Base-by-base conservation (phyloP, 176 grass and related monocot species). In the Otatea glauca region DNA sequence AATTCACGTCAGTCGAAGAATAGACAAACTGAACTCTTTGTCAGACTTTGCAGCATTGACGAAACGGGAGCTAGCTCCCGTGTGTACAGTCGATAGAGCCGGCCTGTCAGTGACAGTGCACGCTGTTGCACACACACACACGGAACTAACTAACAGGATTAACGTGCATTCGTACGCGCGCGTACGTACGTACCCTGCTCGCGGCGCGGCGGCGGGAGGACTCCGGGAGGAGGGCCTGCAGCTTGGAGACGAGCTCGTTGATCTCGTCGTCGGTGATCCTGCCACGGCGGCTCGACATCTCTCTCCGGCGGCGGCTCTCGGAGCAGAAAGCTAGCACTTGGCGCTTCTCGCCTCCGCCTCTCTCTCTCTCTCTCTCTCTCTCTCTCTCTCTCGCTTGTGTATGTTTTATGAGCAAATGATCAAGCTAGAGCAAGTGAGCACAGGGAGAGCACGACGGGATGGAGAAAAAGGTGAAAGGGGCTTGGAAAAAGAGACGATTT, bases 201-300 rank as follows among this genome's bases (percentile, higher is more conserved):
- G 84, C 71, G 65, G 66, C 69, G 49, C 90, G 90, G 79, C 88
- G 78, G 75, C 95, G 92, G 11, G 92, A 91, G 43, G 90, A 91
- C 76, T 91, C 92, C 3, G 95, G 95, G 39, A 97, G 90, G 5
- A 97, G 91, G 9, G 88, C 75, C 77, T 97, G 95, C 37, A 97
- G 86, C 80, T 94, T 94, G 62, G 90, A 91, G 88, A 97, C 88
- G 88, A 97, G 92, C 87, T 97, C 95, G 77, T 86, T 94, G 82
- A 97, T 97, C 95, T 97, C 95, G 25, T 91, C 95, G 69, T 97
- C 95, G 71, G 89, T 91, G 85, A 97, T 94, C 75, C 90, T 86
- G 43, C 88, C 88, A 21, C 88, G 89, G 45, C 92, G 69, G 75
- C 69, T 86, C 61, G 95, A 94, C 94, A 87, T 92, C 66, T 77